Evolutionary conservation across 129 eudicot genomes (phyloP).

Genomic region (Heracleum sosnowskyi): DNA sequence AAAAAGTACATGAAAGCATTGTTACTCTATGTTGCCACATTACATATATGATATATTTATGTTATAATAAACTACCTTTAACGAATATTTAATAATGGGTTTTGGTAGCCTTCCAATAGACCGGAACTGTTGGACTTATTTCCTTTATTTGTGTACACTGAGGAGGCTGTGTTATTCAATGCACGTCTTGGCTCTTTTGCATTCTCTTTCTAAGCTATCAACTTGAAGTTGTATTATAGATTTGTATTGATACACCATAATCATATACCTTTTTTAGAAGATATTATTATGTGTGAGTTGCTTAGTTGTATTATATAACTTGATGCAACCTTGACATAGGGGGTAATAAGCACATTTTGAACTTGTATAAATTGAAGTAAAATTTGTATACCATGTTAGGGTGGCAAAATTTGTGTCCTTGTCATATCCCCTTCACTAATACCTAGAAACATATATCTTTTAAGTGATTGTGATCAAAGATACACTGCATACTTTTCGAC

Average conservation of each 20-base stretch:
- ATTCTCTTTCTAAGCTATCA: neutral
- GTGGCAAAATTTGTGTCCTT: neutral
- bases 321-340: neutral
- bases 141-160: neutral
- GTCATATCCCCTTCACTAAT: neutral
- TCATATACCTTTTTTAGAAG: neutral
- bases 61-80: neutral
- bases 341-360: neutral
- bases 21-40: neutral
- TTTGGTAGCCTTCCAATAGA: neutral
- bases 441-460: neutral
- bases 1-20: constrained; percentile 1
- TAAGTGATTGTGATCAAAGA: neutral
- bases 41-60: neutral
- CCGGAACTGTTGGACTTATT: neutral
- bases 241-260: neutral
- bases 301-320: too few relatives aligned
- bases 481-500: neutral
- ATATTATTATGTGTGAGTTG: neutral
- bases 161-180: neutral
- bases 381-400: neutral
- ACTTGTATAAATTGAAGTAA: too few relatives aligned
- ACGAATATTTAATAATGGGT: neutral
- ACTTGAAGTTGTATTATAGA: neutral
- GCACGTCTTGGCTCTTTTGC: neutral